Evolutionary conservation across 2,329 filamentous ascomycete species (phyloP), one percentile per base, ranked within the genome.

Genomic region (Fusarium sp.): DNA sequence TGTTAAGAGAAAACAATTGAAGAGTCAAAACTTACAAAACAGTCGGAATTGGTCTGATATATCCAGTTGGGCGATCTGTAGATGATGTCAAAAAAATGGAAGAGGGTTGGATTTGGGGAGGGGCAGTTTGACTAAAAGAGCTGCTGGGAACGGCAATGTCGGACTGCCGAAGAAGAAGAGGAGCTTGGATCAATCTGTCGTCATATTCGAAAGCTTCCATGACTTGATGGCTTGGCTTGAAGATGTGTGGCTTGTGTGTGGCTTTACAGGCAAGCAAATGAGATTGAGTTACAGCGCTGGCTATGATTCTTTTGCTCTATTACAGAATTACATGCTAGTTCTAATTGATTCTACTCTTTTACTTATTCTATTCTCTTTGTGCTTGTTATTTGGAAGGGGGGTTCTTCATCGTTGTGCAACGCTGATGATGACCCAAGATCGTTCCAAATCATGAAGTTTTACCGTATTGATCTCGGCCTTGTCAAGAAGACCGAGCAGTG

Each of bases 81-180:
- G 72, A 77, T 77, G 75, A 77, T 77, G 75, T 77, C 73, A 75
- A 75, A 58, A 65, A 57, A 46, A 20, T 18, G 41, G 51, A 57
- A 53, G 23, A 50, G 64, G 36, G 30, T 36, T 12, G 52, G 54
- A 55, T 34, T 59, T 57, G 72, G 72, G 56, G 56, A 58, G 59
- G 62, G 52, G 65, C 55, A 42, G 55, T 58, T 66, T 42, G 31
- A 18, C n/a, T 55, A 56, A 62, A 63, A 69, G 58, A 60, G 61
- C 51, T 50, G 38, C 55, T 57, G 42, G 67, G 36, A 51, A 55
- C 62, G 67, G 68, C 46, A 71, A 68, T 62, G 64, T 66, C 72
- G 72, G 69, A 71, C 72, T 74, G 65, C 74, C 74, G 75, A 76
- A 66, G 66, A 40, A 46, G 50, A 38, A 50, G 30, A 11, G 47